phyloP scores from a whole-genome alignment of 306 rosid species.

The Quercus dentata region DNA sequence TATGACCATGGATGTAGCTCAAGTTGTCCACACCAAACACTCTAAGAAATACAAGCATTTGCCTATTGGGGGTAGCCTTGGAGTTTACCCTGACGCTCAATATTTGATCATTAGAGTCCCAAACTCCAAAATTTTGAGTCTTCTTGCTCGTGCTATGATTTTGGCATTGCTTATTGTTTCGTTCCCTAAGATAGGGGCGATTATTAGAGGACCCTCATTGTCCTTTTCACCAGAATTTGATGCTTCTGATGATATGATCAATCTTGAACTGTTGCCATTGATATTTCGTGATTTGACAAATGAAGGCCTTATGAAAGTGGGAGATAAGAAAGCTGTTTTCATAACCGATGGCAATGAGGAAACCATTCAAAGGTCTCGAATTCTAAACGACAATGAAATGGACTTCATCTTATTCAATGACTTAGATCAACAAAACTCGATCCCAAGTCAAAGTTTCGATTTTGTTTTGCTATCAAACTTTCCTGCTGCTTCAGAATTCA shows the following conservation, averaged over 20 bases:
- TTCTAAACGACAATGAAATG: slow-evolving; percentile 21
- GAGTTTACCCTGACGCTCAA: slow-evolving; percentile 22
- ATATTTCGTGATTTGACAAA: slow-evolving; percentile 45
- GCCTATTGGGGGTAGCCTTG: background rate
- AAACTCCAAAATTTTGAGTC: slow-evolving; percentile 19
- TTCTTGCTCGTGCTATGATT: slow-evolving; percentile 20
- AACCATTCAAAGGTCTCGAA: background rate
- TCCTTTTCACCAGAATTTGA: background rate
- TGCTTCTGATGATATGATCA: background rate
- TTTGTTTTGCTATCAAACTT: slow-evolving; percentile 36
- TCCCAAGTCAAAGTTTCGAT: slow-evolving; percentile 25
- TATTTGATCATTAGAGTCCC: slow-evolving; percentile 36
- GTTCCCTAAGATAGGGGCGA: slow-evolving; percentile 19
- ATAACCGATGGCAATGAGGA: background rate
- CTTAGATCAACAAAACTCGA: slow-evolving; percentile 18
- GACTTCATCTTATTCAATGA: slow-evolving; percentile 24
- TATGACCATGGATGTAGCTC: slow-evolving; percentile 36
- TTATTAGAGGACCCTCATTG: background rate
- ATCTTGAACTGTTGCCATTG: slow-evolving; percentile 12
- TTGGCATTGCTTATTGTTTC: slow-evolving; percentile 33
- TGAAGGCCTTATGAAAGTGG: slow-evolving; percentile 40
- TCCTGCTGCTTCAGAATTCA: slow-evolving; percentile 25
- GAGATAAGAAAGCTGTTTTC: slow-evolving; percentile 19
- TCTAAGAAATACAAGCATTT: slow-evolving; percentile 13
- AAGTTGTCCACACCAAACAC: slow-evolving; percentile 20